Conservation (phyloP, 108 stramenopile genomes). For the Nitzschia inconspicua region DNA sequence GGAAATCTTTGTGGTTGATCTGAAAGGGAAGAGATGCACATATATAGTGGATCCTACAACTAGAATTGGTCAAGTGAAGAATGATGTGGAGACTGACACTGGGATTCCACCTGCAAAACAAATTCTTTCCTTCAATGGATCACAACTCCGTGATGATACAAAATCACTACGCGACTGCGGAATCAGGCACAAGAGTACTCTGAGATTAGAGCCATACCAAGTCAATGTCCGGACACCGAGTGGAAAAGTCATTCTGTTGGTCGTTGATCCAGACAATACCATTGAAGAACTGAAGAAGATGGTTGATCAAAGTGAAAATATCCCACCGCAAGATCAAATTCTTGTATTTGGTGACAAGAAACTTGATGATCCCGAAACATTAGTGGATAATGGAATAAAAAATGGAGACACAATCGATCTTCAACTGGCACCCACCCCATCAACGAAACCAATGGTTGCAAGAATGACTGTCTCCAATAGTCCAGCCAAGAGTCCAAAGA, state of each 20-base stretch:
- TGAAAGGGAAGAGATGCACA: slow-evolving; percentile 3
- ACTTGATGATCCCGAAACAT: slow-evolving; percentile 77
- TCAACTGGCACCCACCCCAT: not conserved
- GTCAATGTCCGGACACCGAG: slow-evolving; percentile 13
- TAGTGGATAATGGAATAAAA: slow-evolving; percentile 77
- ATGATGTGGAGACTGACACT: slow-evolving; percentile 9
- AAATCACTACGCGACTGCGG: slow-evolving; percentile 11
- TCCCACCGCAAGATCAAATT: slow-evolving; percentile 87
- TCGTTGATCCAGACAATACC: slow-evolving; percentile 23
- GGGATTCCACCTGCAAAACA: slow-evolving; percentile 7
- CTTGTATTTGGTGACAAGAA: slow-evolving; percentile 84
- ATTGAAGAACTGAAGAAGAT: slow-evolving; percentile 13
- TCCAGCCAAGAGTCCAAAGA: no score
- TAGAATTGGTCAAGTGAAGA: slow-evolving; percentile 15
- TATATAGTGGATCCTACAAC: slow-evolving; percentile 11
- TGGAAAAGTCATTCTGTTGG: slow-evolving; percentile 7
- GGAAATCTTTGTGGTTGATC: slow-evolving; percentile 17
- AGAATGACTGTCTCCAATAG: not conserved
- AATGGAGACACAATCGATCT: slow-evolving; percentile 14
- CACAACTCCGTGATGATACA: slow-evolving; percentile 2
- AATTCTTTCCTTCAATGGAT: slow-evolving; percentile 1
- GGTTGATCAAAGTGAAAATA: slow-evolving; percentile 88
- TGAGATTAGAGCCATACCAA: slow-evolving; percentile 16
- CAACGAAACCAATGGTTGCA: not conserved
- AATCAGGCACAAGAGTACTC: slow-evolving; percentile 8